Evolutionary conservation across 805 yeast species (phyloP), one percentile per base, ranked within the genome.

Genomic region (Saccharomycopsis malanga): DNA sequence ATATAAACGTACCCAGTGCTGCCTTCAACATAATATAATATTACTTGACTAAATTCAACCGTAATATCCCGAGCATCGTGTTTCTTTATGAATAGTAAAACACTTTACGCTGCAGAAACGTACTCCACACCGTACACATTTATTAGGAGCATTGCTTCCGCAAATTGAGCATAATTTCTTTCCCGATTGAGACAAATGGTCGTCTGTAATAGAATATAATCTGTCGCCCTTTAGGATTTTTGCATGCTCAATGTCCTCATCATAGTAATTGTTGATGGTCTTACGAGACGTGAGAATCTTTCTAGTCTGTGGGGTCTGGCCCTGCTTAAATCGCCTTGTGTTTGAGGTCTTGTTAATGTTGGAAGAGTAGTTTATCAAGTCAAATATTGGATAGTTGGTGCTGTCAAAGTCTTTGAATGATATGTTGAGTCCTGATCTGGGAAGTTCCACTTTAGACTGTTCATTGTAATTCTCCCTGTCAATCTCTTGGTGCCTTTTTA

Each of bases 181-280:
- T 14, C 55, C 55, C 4, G 55, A 53, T 4, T 46, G 21, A 23
- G 39, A 17, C 2, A n/a, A 17, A 18, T 24, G 39, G 21, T 40
- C 25, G 18, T 44, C 48, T n/a, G 43, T 34, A 4, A 42, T 46
- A 21, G 44, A 29, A 39, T 37, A 49, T 18, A 46, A 30, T 18
- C 24, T 20, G 22, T 45, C 43, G 4, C 53, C 27, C 27, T 45
- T 51, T 34, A 51, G 22, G 10, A 51, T 18, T 15, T 87, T 95
- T 55, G 70, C 69, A 51, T 80, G 70, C 15, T 75, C 72, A 43
- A 78, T 83, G 38, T 80, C 71, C 36, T 61, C 70, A 57, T 74
- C 77, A 1, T 65, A 57, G 56, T 78, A 77, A 52, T 77, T 72
- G 56, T 76, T 83, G 63, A 84, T 79, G 0, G 93, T 49, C 20